phyloP scores from a whole-genome alignment of 495 filamentous ascomycete genomes.

The Ascodesmis nigricans region DNA sequence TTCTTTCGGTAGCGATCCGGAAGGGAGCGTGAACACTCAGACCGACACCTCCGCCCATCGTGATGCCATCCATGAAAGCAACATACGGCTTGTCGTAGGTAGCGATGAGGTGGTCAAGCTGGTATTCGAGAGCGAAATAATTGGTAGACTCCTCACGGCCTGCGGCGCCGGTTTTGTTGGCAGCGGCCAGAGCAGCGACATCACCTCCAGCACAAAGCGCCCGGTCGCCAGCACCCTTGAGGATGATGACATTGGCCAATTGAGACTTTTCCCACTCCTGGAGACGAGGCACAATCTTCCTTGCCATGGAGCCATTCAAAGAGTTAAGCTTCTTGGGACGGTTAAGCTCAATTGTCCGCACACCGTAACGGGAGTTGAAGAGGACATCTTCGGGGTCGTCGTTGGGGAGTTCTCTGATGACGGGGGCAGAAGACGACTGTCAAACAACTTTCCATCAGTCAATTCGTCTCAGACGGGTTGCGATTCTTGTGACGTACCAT shows the following conservation, averaged over 20 bases:
- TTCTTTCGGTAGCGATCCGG: slow-evolving; percentile 86
- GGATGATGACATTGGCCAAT: slow-evolving; percentile 74
- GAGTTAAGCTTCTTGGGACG: slow-evolving; percentile 75
- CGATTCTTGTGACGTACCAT: slow-evolving; percentile 27
- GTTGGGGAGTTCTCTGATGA: slow-evolving; percentile 32
- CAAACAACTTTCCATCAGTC: too few species aligned
- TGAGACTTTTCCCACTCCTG: slow-evolving; percentile 87
- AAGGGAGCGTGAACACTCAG: slow-evolving; percentile 87
- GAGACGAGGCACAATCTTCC: slow-evolving; percentile 71
- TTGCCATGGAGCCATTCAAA: slow-evolving; percentile 77
- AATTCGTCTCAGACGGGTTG: not conserved
- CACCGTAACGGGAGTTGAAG: slow-evolving; percentile 66
- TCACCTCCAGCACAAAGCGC: slow-evolving; percentile 91
- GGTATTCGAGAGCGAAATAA: slow-evolving; percentile 84
- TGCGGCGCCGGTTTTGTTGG: slow-evolving; percentile 37
- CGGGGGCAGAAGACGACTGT: slow-evolving; percentile 8
- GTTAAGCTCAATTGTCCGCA: slow-evolving; percentile 86
- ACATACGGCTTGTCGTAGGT: slow-evolving; percentile 84
- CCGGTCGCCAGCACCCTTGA: slow-evolving; percentile 64
- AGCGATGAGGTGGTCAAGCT: slow-evolving; percentile 84
- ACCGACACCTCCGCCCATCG: slow-evolving; percentile 94
- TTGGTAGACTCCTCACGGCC: slow-evolving; percentile 49
- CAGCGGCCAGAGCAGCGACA: slow-evolving; percentile 49
- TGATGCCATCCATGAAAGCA: slow-evolving; percentile 91
- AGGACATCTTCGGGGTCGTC: slow-evolving; percentile 81